Base-by-base conservation (phyloP, 2,329 filamentous ascomycete genomes). In the Phyllosticta paracitricarpa region DNA sequence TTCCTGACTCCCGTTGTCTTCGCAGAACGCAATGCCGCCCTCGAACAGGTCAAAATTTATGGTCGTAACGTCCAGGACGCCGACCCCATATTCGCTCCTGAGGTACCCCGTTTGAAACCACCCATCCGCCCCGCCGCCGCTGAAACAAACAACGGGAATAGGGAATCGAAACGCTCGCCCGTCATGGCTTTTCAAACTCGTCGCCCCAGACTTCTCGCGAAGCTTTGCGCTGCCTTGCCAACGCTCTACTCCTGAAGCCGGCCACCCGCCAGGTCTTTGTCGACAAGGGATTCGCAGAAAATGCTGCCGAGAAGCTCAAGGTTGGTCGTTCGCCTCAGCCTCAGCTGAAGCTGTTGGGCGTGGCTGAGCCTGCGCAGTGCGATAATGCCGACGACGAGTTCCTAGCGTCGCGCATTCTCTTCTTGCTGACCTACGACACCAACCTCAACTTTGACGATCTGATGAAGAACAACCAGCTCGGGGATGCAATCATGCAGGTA, bases 321-420 rank as follows among this genome's bases (percentile, higher is more conserved):
- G 80, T 77, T 68, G 55, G 69, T 56, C 58, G 48, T 28, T 62
- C 57, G 40, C 33, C 40, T 48, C 40, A 48, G 40, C 40, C 40
- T n/a, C 40, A 48, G 40, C 17, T 48, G 17, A 56, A 57, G n/a
- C 61, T 59, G 61, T 40, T 58, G 48, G 57, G 57, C 52, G 30
- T 48, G 28, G 52, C 61, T 62, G 57, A 63, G 48, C 35, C 70
- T 59, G 62, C 22, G 30, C 63, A 83, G 79, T 85, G 81, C 62
- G 87, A 91, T 64, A 86, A 80, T 66, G 81, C 83, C 61, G 91
- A 97, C 64, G 88, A 96, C 66, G 92, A 97, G 70, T 97, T 97
- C 72, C 79, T 97, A 1, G 76, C 82, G 63, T 87, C 87, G n/a
- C 83, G 91, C 58, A 84, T 95, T 53, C 77, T 95, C 17, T 92